Evolutionary conservation across 1,284 basidiomycete genomes (phyloP).

Genomic region (Cerioporus squamosus): DNA sequence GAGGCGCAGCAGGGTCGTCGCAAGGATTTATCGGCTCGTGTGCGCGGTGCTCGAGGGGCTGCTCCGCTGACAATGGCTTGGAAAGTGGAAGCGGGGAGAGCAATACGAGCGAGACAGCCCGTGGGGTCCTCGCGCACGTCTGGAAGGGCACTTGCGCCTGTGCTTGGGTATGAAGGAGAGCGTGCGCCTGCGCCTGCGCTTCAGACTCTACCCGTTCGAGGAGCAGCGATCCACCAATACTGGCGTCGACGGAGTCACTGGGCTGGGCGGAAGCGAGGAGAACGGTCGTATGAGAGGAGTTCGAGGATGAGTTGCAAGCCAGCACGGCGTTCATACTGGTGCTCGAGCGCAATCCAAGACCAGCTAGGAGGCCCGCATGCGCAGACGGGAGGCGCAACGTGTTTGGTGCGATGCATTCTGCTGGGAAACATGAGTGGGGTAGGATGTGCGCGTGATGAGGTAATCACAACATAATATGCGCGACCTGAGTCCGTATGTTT

Average conservation of each 20-base stretch:
- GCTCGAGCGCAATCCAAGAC: conserved; percentile 5
- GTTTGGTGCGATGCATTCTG: conserved; percentile 18
- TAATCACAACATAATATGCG: conserved; percentile 8
- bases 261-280: background rate
- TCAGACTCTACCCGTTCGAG: background rate
- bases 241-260: background rate
- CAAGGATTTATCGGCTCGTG: conserved; percentile 12
- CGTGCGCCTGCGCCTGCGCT: background rate
- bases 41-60: conserved; percentile 14
- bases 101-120: conserved; percentile 3
- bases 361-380: conserved; percentile 10
- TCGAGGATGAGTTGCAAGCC: background rate
- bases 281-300: background rate
- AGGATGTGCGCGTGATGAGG: conserved; percentile 13
- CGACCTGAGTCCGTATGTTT: background rate
- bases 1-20: conserved; percentile 4
- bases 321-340: conserved; percentile 7
- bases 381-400: conserved; percentile 11
- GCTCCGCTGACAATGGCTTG: background rate
- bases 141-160: conserved; percentile 7
- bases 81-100: conserved; percentile 1
- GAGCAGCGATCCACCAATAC: conserved; percentile 1
- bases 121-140: conserved; percentile 1
- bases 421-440: conserved; percentile 17
- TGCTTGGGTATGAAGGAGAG: background rate